A percentile compares a stretch with the other conserved stretches of the same genome.
Evolutionary conservation across 1,284 basidiomycete species (phyloP).

Genomic region (Amylostereum chailletii): DNA sequence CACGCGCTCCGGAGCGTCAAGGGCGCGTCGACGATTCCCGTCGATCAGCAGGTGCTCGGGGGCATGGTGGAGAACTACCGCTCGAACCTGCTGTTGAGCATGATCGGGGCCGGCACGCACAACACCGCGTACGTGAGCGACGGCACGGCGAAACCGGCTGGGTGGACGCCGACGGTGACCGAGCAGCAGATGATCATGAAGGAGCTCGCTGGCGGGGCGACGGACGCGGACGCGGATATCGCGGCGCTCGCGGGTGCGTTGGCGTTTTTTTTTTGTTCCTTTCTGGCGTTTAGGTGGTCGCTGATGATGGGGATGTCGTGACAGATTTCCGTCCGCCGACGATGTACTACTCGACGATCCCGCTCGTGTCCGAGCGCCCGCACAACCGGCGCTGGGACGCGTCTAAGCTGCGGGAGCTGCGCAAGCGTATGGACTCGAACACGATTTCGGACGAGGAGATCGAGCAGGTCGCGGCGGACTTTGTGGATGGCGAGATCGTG

Average conservation of each 20-base stretch:
- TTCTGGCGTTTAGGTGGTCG: slow-evolving; percentile 7
- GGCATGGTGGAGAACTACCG: slow-evolving; percentile 92
- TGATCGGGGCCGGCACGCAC: slow-evolving; percentile 82
- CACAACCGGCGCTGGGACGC: slow-evolving; percentile 89
- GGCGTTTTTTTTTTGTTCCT: neutral
- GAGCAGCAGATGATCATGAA: slow-evolving; percentile 96
- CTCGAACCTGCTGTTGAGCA: slow-evolving; percentile 82
- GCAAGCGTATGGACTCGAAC: slow-evolving; percentile 83
- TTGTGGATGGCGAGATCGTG: slow-evolving; percentile 87
- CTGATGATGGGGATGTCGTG: neutral
- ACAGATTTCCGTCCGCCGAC: slow-evolving; percentile 79
- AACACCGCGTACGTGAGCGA: slow-evolving; percentile 45
- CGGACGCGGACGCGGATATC: slow-evolving; percentile 77
- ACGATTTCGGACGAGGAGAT: slow-evolving; percentile 82
- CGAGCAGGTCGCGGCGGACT: slow-evolving; percentile 83
- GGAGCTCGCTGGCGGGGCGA: slow-evolving; percentile 73
- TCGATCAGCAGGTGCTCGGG: slow-evolving; percentile 86
- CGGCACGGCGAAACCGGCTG: slow-evolving; percentile 46
- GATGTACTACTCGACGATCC: slow-evolving; percentile 92
- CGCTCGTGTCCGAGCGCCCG: slow-evolving; percentile 74
- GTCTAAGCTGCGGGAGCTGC: slow-evolving; percentile 87
- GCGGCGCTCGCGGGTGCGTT: slow-evolving; percentile 73
- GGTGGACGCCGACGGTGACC: slow-evolving; percentile 62
- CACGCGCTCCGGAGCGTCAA: slow-evolving; percentile 80
- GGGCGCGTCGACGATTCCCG: slow-evolving; percentile 79